A percentile compares a stretch with the other conserved stretches of the same genome.
Evolutionary conservation across 305 asterid species (phyloP).

Genomic region (Fraxinus latifolia): DNA sequence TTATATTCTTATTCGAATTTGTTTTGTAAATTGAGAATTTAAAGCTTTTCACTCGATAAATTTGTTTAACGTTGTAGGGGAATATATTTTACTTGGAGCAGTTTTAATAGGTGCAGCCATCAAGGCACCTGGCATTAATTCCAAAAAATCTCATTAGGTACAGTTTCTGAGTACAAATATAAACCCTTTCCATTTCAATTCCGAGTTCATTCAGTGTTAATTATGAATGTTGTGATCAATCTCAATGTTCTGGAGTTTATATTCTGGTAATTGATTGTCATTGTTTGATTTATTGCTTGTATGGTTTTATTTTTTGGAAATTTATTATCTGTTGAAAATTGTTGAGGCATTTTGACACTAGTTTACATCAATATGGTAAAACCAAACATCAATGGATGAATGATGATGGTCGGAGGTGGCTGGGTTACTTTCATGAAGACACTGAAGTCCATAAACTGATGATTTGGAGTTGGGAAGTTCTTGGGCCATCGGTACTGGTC

Average conservation of each 20-base stretch:
- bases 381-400: not conserved
- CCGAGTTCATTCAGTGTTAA: not conserved
- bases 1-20: not conserved
- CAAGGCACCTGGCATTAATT: constrained; percentile 54
- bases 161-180: not conserved
- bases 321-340: not conserved
- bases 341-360: not conserved
- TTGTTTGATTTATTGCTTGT: not conserved
- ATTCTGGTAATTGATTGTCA: not conserved
- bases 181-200: not conserved
- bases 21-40: not conserved
- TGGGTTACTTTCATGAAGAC: not conserved
- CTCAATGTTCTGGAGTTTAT: not conserved
- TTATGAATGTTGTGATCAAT: not conserved
- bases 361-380: not conserved
- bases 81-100: constrained; percentile 46
- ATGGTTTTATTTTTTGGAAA: not conserved
- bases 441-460: not conserved
- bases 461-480: not conserved
- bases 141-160: constrained; percentile 57
- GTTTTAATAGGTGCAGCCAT: constrained; percentile 53
- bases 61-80: constrained; percentile 30
- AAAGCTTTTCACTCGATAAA: not conserved
- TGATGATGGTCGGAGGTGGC: not conserved
- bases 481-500: not conserved